Percentiles rank a stretch among this genome's conserved stretches.
These are phyloP conservation scores for Neocatenulostroma microsporum DNA, from an alignment of 2,329 filamentous ascomycete genomes.

Conservation along the genomic window DNA sequence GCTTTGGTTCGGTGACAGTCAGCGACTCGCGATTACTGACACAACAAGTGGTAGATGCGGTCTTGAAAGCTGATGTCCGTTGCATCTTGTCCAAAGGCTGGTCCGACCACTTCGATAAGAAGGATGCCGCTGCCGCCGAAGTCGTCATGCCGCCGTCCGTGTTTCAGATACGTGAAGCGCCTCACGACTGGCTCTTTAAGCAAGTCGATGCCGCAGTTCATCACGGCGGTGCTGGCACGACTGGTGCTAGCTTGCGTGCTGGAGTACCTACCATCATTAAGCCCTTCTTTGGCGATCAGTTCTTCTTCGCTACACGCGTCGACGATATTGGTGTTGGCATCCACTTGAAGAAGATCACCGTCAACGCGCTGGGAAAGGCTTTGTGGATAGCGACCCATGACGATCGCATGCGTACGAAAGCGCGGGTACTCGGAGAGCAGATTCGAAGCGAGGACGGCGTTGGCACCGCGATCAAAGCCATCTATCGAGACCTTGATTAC, in stretches of 20 bases:
- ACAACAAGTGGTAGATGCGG: conserved; percentile 84
- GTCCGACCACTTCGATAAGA: conserved; percentile 71
- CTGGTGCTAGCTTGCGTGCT: conserved; percentile 81
- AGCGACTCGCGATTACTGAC: conserved; percentile 82
- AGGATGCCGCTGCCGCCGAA: conserved; percentile 49
- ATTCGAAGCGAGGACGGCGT: conserved; percentile 91
- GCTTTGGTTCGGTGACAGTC: conserved; percentile 94
- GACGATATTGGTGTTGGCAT: conserved; percentile 92
- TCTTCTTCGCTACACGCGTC: conserved; percentile 84
- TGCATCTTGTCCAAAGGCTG: conserved; percentile 95
- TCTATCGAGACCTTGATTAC: conserved; percentile 93
- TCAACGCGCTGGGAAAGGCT: conserved; percentile 74
- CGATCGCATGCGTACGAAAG: conserved; percentile 85
- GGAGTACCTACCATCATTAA: conserved; percentile 91
- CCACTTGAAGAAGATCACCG: conserved; percentile 79
- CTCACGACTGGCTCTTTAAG: conserved; percentile 92
- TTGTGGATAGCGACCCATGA: conserved; percentile 88
- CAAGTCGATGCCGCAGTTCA: conserved; percentile 93
- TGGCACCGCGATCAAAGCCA: conserved; percentile 78
- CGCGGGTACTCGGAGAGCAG: conserved; percentile 69
- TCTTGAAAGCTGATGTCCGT: conserved; percentile 82
- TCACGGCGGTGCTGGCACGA: conserved; percentile 91
- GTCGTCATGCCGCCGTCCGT: conserved; percentile 72
- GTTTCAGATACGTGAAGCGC: conserved; percentile 77
- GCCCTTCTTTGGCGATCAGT: conserved; percentile 97